Conservation (phyloP, 768 basidiomycete genomes). For the Leccinum longicurvipes region DNA sequence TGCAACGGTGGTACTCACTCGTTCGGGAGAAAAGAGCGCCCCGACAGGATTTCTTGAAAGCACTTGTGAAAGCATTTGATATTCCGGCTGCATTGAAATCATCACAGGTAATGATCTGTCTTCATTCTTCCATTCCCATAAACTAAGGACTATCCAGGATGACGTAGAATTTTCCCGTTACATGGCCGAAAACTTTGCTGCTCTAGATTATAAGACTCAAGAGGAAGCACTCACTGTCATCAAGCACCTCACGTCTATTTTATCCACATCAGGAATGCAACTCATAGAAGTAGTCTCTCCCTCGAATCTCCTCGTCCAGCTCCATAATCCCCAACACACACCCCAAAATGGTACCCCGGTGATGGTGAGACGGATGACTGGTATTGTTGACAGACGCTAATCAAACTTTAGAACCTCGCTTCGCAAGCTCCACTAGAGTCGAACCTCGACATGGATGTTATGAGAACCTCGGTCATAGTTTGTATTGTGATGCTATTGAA, state of each 20-base stretch:
- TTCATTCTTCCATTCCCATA: too few relatives aligned
- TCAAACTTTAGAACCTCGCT: background rate
- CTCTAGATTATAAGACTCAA: slow-evolving; percentile 92
- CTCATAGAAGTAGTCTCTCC: slow-evolving; percentile 74
- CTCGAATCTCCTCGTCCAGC: slow-evolving; percentile 60
- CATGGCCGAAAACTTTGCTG: slow-evolving; percentile 91
- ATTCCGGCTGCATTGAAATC: slow-evolving; percentile 56
- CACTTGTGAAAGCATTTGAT: slow-evolving; percentile 80
- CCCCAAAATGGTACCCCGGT: background rate
- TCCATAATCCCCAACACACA: slow-evolving; percentile 37
- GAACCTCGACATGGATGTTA: slow-evolving; percentile 28
- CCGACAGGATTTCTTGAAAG: slow-evolving; percentile 83
- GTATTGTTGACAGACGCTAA: background rate
- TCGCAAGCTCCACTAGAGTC: background rate
- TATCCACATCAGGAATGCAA: slow-evolving; percentile 80
- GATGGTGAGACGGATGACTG: slow-evolving; percentile 3
- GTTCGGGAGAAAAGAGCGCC: slow-evolving; percentile 87
- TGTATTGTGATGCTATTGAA: slow-evolving; percentile 88
- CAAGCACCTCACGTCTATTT: slow-evolving; percentile 67
- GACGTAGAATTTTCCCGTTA: slow-evolving; percentile 87
- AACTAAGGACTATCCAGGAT: slow-evolving; percentile 42
- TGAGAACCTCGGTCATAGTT: slow-evolving; percentile 72
- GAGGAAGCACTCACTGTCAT: slow-evolving; percentile 90
- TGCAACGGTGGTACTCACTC: slow-evolving; percentile 89
- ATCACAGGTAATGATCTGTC: slow-evolving; percentile 45